A percentile compares a stretch with the other conserved stretches of the same genome.
Evolutionary conservation across 257 asterid genomes (phyloP).

Genomic region (Nicotiana otophora): DNA sequence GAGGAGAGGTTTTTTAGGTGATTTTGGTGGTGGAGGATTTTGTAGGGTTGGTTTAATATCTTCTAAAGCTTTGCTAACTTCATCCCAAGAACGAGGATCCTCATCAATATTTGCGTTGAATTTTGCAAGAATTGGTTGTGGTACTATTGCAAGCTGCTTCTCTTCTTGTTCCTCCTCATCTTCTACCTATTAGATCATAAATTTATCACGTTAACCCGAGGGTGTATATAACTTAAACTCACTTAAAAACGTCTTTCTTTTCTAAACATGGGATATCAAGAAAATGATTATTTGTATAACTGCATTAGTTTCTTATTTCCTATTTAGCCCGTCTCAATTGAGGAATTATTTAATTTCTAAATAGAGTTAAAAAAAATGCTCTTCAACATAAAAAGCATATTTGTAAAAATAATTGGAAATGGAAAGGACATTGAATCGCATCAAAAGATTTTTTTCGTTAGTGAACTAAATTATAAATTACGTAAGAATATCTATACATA

Average conservation of each 20-base stretch:
- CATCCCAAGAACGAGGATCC: conserved; percentile 86
- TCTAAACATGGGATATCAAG: too few relatives aligned
- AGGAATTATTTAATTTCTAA: too few relatives aligned
- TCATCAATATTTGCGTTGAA: conserved; percentile 57
- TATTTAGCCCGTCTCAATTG: too few relatives aligned
- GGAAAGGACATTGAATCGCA: neutral
- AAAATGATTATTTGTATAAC: too few relatives aligned
- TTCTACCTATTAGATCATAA: neutral
- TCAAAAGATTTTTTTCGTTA: too few relatives aligned
- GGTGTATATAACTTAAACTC: too few relatives aligned
- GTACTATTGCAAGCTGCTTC: conserved; percentile 37
- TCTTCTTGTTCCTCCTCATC: conserved; percentile 16
- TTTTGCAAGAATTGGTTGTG: conserved; percentile 59
- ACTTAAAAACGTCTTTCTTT: too few relatives aligned
- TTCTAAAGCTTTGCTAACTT: conserved; percentile 77
- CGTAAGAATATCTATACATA: too few relatives aligned
- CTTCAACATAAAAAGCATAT: neutral
- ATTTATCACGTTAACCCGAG: neutral
- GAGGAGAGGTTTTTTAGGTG: neutral
- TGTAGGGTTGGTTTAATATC: conserved; percentile 52
- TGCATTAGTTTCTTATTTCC: too few relatives aligned
- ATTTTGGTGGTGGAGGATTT: conserved; percentile 18
- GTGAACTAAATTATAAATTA: too few relatives aligned
- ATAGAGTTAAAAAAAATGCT: neutral
- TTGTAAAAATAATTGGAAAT: neutral